These are phyloP conservation scores for Puccinia polysora DNA, from an alignment of 1,284 basidiomycete genomes.

Conservation along the genomic window DNA sequence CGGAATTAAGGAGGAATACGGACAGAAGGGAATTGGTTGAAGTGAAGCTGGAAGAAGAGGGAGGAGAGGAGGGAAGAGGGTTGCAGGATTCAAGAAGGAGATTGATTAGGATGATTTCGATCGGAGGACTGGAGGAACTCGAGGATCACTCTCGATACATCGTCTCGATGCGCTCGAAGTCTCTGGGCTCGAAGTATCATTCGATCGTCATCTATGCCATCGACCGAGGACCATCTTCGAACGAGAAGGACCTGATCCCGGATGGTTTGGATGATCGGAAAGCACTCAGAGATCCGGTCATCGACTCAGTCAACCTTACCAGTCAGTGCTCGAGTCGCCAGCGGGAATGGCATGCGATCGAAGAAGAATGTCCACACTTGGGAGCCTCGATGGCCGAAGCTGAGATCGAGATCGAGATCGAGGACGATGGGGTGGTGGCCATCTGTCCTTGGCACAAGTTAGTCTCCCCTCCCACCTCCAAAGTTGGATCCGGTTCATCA, in stretches of 20 bases:
- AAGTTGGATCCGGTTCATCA: no score
- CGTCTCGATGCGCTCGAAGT: not conserved
- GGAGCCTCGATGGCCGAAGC: conserved; percentile 52
- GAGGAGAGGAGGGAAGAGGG: no score
- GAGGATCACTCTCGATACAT: not conserved
- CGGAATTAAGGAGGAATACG: no score
- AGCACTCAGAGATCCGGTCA: no score
- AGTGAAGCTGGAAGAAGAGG: no score
- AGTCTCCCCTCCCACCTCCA: no score
- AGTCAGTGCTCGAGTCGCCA: no score
- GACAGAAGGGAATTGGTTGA: no score
- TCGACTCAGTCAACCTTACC: no score
- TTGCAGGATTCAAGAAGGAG: no score
- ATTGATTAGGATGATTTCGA: not conserved
- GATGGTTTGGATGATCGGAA: no score
- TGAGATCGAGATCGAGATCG: conserved; percentile 48
- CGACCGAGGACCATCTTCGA: not conserved
- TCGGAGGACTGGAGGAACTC: not conserved
- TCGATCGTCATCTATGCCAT: not conserved
- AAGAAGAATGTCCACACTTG: conserved; percentile 52
- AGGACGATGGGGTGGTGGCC: conserved; percentile 46
- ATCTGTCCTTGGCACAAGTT: conserved; percentile 51
- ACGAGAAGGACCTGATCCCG: no score
- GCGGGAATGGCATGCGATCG: conserved; percentile 48
- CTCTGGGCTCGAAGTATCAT: conserved; percentile 5